A percentile compares a stretch with the other conserved stretches of the same genome.
phyloP scores from a whole-genome alignment of 805 yeast species.

The Geotrichum ghanense region DNA sequence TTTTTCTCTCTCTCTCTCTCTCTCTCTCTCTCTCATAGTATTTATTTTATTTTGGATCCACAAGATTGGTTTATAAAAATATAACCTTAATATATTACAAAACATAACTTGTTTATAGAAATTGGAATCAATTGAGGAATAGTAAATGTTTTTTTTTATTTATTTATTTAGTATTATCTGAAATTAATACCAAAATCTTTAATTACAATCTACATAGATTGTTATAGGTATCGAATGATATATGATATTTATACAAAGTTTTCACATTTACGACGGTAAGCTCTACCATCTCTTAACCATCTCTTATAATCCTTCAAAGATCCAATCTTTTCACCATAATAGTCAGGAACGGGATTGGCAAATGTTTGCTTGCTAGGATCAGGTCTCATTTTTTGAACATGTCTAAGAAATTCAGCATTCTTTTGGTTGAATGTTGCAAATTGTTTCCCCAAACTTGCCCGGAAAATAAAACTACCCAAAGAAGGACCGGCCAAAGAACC shows the following conservation, averaged over 20 bases:
- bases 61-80: too few relatives aligned
- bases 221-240: too few relatives aligned
- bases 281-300: conserved; percentile 93
- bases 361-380: conserved; percentile 87
- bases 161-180: too few relatives aligned
- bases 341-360: conserved; percentile 95
- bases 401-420: conserved; percentile 65
- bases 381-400: conserved; percentile 67
- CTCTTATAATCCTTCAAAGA: conserved; percentile 78
- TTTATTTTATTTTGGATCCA: too few relatives aligned
- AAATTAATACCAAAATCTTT: too few relatives aligned
- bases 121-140: too few relatives aligned
- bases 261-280: conserved; percentile 71
- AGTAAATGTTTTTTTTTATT: too few relatives aligned
- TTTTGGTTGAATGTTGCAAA: conserved; percentile 30
- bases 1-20: too few relatives aligned
- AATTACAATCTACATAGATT: too few relatives aligned
- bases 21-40: too few relatives aligned
- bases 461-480: conserved; percentile 62
- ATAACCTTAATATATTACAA: too few relatives aligned
- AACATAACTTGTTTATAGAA: too few relatives aligned
- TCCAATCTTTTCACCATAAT: conserved; percentile 92
- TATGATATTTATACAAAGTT: conserved; percentile 64
- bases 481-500: conserved; percentile 81
- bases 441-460: conserved; percentile 22